Base-by-base conservation (phyloP, 768 basidiomycete species). In the Pleurotus tuoliensis region DNA sequence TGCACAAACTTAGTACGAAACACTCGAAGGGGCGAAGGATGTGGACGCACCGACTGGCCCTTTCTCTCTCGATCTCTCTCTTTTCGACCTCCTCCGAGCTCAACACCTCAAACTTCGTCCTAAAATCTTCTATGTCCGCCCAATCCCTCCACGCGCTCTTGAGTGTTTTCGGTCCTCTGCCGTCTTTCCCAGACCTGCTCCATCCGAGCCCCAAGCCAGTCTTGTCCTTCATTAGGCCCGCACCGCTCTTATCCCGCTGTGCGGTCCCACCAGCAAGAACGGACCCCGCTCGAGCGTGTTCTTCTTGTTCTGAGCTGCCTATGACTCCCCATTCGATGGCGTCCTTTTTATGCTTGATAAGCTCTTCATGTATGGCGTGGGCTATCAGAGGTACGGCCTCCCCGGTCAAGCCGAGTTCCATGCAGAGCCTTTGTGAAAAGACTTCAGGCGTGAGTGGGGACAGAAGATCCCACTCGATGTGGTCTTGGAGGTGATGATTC, bases 381-480 rank as follows among this genome's bases (percentile, higher is more conserved):
- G 96, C 84, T 61, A 99, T 82, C 53, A 98, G 82, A 4, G 96
- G 93, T 5, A 86, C 67, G 0, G 95, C 92, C 68, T 95, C 94
- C 39, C 94, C 92, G 0, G 87, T 78, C 2, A 99, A 79, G 5
- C 94, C 94, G 13, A 98, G 82, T 60, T 98, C 97, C 20, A 78
- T 69, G 64, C 91, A 93, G 34, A 98, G 86, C 49, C 82, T 84
- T 39, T 74, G 71, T 0, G 96, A 82, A 64, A 98, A 98, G 1
- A 74, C 78, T 67, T 96, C 90, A 1, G 96, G 96, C 0, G 93
- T 95, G 38, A 98, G 79, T 3, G 89, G 82, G 3, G 95, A 96
- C 46, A 91, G 82, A n/a, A 98, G 81, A 71, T 99, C 96, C 96
- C 96, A 99, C 71, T 99, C 97, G 62, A 99, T 94, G 66, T 94